Evolutionary conservation across 1,284 basidiomycete species (phyloP), one percentile per base, ranked within the genome.

Genomic region (Psilocybe mexicana): DNA sequence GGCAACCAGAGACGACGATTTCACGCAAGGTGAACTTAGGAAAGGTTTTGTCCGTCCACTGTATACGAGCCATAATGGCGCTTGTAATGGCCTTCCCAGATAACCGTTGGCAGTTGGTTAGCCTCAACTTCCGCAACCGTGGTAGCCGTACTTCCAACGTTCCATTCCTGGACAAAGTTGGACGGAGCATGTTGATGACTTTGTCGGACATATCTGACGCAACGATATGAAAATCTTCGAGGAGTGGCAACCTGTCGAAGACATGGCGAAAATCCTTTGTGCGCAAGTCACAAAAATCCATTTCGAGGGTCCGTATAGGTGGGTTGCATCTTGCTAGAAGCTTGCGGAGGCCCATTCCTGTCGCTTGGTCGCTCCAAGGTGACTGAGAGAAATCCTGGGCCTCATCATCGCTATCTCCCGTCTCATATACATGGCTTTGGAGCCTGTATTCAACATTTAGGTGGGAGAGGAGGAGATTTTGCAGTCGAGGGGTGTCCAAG

Each of bases 201-300:
- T 75, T 81, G 72, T 91, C 79, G 28, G 86, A 87, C 88, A 91
- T 88, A 69, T 91, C 89, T 7, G 86, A 89, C 18, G 86, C 89
- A 59, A 86, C 83, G 65, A 91, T 89, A 52, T 79, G 76, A 68
- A 91, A 91, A 52, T 83, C 79, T 65, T 81, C 79, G 51, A 91
- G 73, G 30, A 69, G 57, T 0, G 68, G 65, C 18, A 89, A 72
- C 42, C 77, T 74, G 58, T 82, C 79, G 62, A 91, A 91, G 46
- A 84, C 74, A 75, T 83, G 88, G 38, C 66, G 67, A 67, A 91
- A 91, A 68, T 91, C 88, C 71, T 90, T 90, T 48, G 87, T 90
- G 43, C 88, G 83, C 81, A 90, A 84, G 70, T 90, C 89, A 49
- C 85, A 85, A 63, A 85, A 87, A 66, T 90, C 86, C 88, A 91